These are phyloP conservation scores for Xylariomycetidae sp. DNA, from an alignment of 2,329 filamentous ascomycete species.

Conservation along the genomic window DNA sequence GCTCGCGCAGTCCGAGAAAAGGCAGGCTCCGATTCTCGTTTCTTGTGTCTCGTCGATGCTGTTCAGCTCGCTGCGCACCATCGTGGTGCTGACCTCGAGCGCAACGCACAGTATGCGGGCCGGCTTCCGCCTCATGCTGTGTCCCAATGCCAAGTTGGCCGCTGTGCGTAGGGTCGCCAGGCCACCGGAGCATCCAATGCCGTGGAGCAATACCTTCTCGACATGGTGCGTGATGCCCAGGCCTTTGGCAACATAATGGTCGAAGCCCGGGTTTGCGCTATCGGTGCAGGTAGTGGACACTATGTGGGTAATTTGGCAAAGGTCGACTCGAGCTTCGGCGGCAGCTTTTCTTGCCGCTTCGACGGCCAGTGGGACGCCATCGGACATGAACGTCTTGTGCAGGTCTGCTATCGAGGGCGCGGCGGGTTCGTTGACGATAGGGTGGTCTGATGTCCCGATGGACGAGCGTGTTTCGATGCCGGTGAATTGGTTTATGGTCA, in stretches of 20 bases:
- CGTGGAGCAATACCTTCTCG: slow-evolving; percentile 60
- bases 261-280: slow-evolving; percentile 63
- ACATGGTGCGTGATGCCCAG: slow-evolving; percentile 52
- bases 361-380: slow-evolving; percentile 53
- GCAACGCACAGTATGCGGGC: slow-evolving; percentile 61
- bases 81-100: slow-evolving; percentile 54
- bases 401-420: slow-evolving; percentile 51
- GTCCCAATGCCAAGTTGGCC: slow-evolving; percentile 59
- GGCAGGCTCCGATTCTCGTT: slow-evolving; percentile 56
- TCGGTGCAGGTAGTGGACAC: slow-evolving; percentile 65
- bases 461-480: slow-evolving; percentile 59
- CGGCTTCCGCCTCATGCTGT: slow-evolving; percentile 49
- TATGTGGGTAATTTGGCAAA: slow-evolving; percentile 56
- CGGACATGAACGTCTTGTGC: slow-evolving; percentile 47
- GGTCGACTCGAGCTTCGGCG: slow-evolving; percentile 44
- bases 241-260: slow-evolving; percentile 56
- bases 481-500: slow-evolving; percentile 58
- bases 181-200: slow-evolving; percentile 60
- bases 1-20: slow-evolving; percentile 68
- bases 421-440: slow-evolving; percentile 48
- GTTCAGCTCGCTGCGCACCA: slow-evolving; percentile 60
- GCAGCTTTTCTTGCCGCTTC: slow-evolving; percentile 49
- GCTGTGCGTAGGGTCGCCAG: slow-evolving; percentile 56
- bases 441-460: slow-evolving; percentile 55
- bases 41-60: slow-evolving; percentile 53